These are phyloP conservation scores for Penicillium concentricum DNA, from an alignment of 2,329 filamentous ascomycete genomes.

Conservation along the genomic window DNA sequence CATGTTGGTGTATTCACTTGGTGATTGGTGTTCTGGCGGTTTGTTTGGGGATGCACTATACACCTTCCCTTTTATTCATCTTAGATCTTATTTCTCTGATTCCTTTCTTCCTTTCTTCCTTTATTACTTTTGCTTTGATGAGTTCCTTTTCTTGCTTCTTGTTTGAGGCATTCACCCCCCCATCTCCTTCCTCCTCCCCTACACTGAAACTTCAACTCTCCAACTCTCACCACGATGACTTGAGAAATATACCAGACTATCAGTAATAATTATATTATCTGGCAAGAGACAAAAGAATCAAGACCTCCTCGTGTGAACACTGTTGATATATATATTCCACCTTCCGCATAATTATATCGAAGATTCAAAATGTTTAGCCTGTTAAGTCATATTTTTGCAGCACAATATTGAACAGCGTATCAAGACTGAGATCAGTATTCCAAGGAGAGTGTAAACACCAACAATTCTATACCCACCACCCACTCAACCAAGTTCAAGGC, in stretches of 20 bases:
- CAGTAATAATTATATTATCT: fast-evolving
- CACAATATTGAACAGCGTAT: too few relatives aligned
- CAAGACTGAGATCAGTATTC: fast-evolving
- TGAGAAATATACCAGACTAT: not conserved
- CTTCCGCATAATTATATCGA: too few relatives aligned
- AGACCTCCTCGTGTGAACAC: too few relatives aligned
- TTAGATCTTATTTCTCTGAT: not conserved
- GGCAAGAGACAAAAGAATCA: not conserved
- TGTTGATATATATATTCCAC: not conserved
- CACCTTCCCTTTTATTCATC: not conserved
- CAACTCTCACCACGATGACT: too few relatives aligned
- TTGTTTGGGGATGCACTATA: not conserved
- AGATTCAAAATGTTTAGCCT: not conserved
- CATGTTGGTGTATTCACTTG: not conserved
- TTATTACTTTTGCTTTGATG: not conserved
- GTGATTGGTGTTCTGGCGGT: not conserved
- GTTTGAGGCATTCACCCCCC: not conserved
- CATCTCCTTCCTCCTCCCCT: not conserved
- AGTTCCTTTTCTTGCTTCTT: too few relatives aligned
- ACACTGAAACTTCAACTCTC: too few relatives aligned
- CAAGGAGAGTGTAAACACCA: not conserved
- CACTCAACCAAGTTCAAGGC: not conserved
- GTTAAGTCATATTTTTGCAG: not conserved
- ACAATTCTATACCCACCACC: not conserved
- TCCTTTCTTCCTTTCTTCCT: not conserved